Evolutionary conservation across 208 protist species (phyloP), one percentile per base, ranked within the genome.

Genomic region (Strigomonas culicis): DNA sequence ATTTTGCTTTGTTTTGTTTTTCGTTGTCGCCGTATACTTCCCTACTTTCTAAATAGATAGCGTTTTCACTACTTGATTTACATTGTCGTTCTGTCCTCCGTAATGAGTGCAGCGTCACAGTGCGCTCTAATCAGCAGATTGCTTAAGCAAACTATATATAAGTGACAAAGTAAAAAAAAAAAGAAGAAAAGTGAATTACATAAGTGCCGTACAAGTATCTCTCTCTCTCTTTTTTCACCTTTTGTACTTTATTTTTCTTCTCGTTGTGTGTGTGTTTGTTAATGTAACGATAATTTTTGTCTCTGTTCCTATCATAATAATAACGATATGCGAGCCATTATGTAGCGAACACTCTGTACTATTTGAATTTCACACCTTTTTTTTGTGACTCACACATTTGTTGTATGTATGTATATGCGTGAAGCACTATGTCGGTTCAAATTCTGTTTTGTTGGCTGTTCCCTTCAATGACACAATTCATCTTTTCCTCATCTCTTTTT

Each of bases 401-500:
- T 53, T 21, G 52, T 13, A 31, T 39, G 36, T 58, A 58, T 39
- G 25, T 55, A 21, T 30, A 24, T 55, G 3, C 15, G n/a, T 1
- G 30, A 58, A 17, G 49, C 13, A 31, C 8, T 31, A 39, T 59
- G 27, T n/a, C n/a, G n/a, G n/a, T 10, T 53, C n/a, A 53, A 10
- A 30, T 30, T 53, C 24, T 22, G 6, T 53, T 30, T 53, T 53
- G n/a, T 53, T 53, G n/a, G 6, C n/a, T 21, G 6, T 6, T 53
- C 4, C 24, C 10, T 30, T 53, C 24, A 53, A 22, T 53, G 7
- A n/a, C n/a, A n/a, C n/a, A n/a, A n/a, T n/a, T n/a, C n/a, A n/a
- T 63, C n/a, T 44, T 44, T 44, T 63, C n/a, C 41, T 44, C 15
- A 15, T 4, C 49, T 49, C 49, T 62, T 28, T 62, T 34, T 62